Percentiles rank a stretch among this genome's conserved stretches.
These are phyloP conservation scores for Syzygium aromaticum DNA, from an alignment of 345 rosid genomes.

Conservation along the genomic window DNA sequence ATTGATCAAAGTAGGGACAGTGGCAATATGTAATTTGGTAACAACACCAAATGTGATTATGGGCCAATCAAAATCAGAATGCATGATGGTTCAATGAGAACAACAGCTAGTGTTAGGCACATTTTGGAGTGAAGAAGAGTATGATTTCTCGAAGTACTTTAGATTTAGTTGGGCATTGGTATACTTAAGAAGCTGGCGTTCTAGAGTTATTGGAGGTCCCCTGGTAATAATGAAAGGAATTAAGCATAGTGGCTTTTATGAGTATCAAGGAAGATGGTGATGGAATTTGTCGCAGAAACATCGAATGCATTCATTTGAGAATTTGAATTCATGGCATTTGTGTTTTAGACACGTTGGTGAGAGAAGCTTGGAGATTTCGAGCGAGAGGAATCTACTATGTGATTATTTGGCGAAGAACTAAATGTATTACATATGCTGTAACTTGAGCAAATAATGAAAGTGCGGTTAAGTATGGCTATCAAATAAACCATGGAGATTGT, in stretches of 20 bases:
- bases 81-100: neutral
- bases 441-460: neutral
- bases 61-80: neutral
- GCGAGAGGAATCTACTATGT: neutral
- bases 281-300: neutral
- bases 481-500: neutral
- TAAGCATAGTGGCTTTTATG: too few species aligned
- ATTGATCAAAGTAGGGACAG: too few species aligned
- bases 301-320: neutral
- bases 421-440: too few species aligned
- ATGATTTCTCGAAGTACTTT: too few species aligned
- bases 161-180: too few species aligned
- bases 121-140: neutral
- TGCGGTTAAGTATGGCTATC: too few species aligned
- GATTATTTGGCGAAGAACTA: too few species aligned
- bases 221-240: too few species aligned
- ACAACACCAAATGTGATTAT: too few species aligned
- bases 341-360: neutral
- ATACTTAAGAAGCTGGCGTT: neutral
- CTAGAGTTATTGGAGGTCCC: neutral
- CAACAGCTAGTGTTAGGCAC: neutral
- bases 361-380: neutral
- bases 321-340: neutral
- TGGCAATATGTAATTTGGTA: too few species aligned
- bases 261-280: neutral